Evolutionary conservation across 2,329 filamentous ascomycete species (phyloP), one percentile per base, ranked within the genome.

Genomic region (Colletotrichum magnum): DNA sequence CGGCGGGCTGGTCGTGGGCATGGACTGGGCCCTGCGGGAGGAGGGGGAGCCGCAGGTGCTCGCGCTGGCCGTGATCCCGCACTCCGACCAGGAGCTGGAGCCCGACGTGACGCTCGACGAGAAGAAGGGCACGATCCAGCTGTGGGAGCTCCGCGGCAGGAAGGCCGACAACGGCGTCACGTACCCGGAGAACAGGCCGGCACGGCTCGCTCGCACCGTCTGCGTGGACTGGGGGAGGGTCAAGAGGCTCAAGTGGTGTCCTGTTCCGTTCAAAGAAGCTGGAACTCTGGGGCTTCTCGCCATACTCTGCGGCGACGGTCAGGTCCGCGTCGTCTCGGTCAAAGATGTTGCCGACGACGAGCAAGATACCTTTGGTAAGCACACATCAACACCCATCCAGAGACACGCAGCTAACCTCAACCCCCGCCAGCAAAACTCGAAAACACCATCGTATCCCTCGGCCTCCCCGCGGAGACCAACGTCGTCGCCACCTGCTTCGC

Each of bases 161-260:
- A 75, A 74, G 18, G 72, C 73, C 21, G 70, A 71, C 2, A 73
- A 73, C 51, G 80, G 77, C 9, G 77, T 79, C 58, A 73, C 75
- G 58, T 77, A 75, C 45, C 82, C 80, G 39, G 79, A 78, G n/a
- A 72, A 70, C 39, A 70, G 73, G 6, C 71, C 74, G 4, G 84
- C 86, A 0, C 78, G 72, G n/a, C 77, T 86, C 5, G 76, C 78
- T 1, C 79, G 80, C 53, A 84, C 83, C 3, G 72, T 87, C 26
- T 87, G 85, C 69, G 82, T 87, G 16, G 80, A 85, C 47, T 85
- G 82, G 78, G 87, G 88, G 2, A 81, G 87, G 48, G 83, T 82
- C 1, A 82, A 79, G 65, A 82, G 85, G 39, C 77, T 89, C 36
- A 82, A 82, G 69, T 90, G 88, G 87, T 88, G 86, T 64, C 87